A percentile compares a stretch with the other conserved stretches of the same genome.
Conservation (phyloP, 768 basidiomycete genomes). For the Tricholoma furcatifolium region DNA sequence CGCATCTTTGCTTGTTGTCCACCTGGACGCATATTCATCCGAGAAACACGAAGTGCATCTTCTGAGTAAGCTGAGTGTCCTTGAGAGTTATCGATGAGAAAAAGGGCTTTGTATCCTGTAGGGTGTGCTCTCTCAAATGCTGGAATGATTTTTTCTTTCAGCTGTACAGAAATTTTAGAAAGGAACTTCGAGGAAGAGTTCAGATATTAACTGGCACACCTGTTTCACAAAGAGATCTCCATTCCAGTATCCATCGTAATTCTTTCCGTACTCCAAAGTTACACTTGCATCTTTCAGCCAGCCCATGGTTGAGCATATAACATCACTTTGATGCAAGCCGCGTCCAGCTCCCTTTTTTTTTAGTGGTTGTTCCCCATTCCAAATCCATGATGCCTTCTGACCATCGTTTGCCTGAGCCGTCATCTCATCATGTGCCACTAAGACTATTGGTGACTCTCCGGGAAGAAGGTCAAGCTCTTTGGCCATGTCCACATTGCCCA, state of each 20-base stretch:
- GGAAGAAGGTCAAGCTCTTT: too few relatives aligned
- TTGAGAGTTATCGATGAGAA: constrained; percentile 42
- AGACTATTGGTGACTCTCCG: constrained; percentile 27
- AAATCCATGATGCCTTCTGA: constrained; percentile 32
- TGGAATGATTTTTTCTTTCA: not conserved
- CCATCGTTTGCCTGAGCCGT: constrained; percentile 39
- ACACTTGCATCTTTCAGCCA: not conserved
- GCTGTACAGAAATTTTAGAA: not conserved
- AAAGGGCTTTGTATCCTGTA: constrained; percentile 30
- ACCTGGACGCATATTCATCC: not conserved
- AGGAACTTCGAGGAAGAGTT: too few relatives aligned
- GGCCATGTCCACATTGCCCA: too few relatives aligned
- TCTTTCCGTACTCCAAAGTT: not conserved
- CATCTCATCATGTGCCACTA: constrained; percentile 38
- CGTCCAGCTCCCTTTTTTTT: constrained; percentile 37
- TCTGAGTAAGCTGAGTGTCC: constrained; percentile 36
- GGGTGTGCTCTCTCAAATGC: constrained; percentile 25
- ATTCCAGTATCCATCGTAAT: too few relatives aligned
- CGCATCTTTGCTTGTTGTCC: not conserved
- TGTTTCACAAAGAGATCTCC: too few relatives aligned
- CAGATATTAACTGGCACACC: too few relatives aligned
- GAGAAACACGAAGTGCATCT: constrained; percentile 31
- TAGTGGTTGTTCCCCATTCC: constrained; percentile 31
- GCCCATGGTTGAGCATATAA: constrained; percentile 4
- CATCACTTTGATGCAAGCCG: constrained; percentile 31